Base-by-base conservation (phyloP, 768 basidiomycete species). In the Serendipita vermifera region DNA sequence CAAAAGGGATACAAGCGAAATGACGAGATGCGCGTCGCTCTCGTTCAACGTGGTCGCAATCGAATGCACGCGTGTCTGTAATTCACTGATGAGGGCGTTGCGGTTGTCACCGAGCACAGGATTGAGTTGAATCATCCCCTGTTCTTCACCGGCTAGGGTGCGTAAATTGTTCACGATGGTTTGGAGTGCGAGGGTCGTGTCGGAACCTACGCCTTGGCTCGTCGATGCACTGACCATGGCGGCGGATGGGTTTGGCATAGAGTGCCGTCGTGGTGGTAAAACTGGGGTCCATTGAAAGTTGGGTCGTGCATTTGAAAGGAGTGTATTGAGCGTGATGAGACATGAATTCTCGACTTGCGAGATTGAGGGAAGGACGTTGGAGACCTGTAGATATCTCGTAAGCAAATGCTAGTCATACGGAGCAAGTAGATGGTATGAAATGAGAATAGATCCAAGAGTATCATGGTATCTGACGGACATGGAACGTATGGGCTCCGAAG, bases 261-360 rank as follows among this genome's bases (percentile, higher is more conserved):
- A 81, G 63, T 80, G 77, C 48, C 80, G 72, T 33, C 80, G 75
- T 64, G 79, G 74, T 58, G 80, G 77, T 24, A 81, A 69, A 57
- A 79, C 80, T 6, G 79, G 72, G 54, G 69, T 72, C 79, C 76
- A 79, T 57, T 69, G 62, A 1, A 68, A 68, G 14, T 76, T 71
- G 11, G 69, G 71, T 15, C 43, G 33, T 14, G 55, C 35, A 38
- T 55, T 20, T 2, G 79, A 78, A 20, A 87, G 76, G 20, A 88
- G 72, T 65, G 79, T 81, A 62, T 81, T 79, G 43, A 90, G 71
- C 2, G 83, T 84, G 72, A 80, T 81, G 24, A 89, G 63, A 65
- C 84, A 87, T 15, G 84, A 85, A 58, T 74, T 76, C 62, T 87
- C 82, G 31, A 89, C 84, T 56, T 77, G 75, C 13, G 75, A 71